Base-by-base conservation (phyloP, 148 eudicot genomes). In the Tetragonia tetragonoides region DNA sequence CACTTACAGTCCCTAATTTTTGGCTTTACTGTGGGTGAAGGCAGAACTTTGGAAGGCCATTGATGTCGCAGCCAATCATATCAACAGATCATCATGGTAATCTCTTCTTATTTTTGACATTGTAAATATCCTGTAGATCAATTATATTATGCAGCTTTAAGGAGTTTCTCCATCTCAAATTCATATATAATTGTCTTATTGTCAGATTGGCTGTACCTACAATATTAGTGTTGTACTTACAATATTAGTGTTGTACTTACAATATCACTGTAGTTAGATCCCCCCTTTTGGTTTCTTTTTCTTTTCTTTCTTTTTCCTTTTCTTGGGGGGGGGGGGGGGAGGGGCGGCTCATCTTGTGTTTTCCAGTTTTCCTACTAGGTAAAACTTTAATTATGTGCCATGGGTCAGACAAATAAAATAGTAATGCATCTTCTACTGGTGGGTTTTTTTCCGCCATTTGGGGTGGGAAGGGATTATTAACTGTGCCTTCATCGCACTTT, bases 21-120 rank as follows among this genome's bases (percentile, higher is more conserved):
- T 28, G 69, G 56, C 76, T 76, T 77, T 83, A 61, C 72, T 21
- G 75, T 85, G 76, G 76, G 53, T 76, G 86, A 88, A 80, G 80
- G 86, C 88, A 90, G 94, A 83, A 85, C 63, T 76, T 79, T 67
- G 91, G 87, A 86, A 88, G 78, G 83, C 77, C 76, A 63, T 49
- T 80, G 78, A 47, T 51, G 69, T 42, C 47, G 53, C 80, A 66
- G 67, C 56, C 82, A 63, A 70, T 83, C 70, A 38, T 84, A 63
- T 73, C 90, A 81, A 62, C 76, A 57, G 77, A 80, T 67, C 49
- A n/a, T 53, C 75, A 75, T 76, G 89, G 94, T 90, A 89, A 84
- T 46, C 63, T 11, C 69, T 70, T 76, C 53, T 63, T 47, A 51
- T 77, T 3, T 73, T 64, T 72, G 38, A 46, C 49, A 44, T 21